These are phyloP conservation scores for Eucalyptus decipiens DNA, from an alignment of 345 rosid species.

Conservation along the genomic window DNA sequence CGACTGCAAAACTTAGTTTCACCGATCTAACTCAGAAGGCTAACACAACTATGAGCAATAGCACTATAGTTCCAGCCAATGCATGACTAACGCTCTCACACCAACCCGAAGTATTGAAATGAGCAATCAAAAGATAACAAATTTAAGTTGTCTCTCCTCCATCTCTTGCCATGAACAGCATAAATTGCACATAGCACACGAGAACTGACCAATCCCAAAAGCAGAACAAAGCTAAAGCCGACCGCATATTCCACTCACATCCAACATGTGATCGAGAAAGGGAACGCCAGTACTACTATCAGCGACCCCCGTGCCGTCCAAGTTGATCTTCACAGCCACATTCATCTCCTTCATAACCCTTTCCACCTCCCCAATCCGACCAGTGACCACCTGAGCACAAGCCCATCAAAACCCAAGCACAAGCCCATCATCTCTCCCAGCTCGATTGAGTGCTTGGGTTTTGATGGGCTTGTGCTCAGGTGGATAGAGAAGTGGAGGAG, in stretches of 20 bases:
- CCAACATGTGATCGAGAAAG: constrained; percentile 89
- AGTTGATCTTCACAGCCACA: constrained; percentile 56
- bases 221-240: background rate
- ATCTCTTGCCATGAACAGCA: background rate
- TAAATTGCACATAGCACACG: background rate
- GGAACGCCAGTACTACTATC: constrained; percentile 67
- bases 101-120: background rate
- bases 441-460: too few species aligned
- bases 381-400: too few species aligned
- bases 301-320: constrained; percentile 78
- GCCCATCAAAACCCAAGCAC: too few species aligned
- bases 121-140: background rate
- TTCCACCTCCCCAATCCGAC: too few species aligned
- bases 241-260: constrained; percentile 15
- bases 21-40: background rate
- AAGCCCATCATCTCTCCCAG: too few species aligned
- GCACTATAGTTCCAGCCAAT: background rate
- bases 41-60: background rate
- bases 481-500: constrained; percentile 5
- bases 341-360: background rate
- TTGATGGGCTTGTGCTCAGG: too few species aligned
- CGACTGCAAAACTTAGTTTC: background rate
- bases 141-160: background rate
- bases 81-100: background rate
- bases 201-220: background rate